These are phyloP conservation scores for Besnoitia besnoiti DNA, from an alignment of 169 alveolate species.

Conservation along the genomic window DNA sequence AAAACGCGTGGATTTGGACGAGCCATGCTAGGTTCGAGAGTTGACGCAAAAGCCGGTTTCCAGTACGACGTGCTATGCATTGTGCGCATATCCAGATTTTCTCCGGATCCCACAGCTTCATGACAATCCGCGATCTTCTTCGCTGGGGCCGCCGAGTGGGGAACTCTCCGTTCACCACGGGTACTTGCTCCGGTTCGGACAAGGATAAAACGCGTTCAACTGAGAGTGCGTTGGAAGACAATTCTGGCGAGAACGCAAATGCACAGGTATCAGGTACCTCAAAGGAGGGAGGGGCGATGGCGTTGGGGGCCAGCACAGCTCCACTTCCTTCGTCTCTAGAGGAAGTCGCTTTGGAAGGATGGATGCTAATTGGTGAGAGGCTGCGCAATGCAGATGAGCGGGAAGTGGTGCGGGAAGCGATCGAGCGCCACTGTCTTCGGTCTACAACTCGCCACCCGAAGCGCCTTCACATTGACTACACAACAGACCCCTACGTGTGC, in stretches of 20 bases:
- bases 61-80: too few relatives aligned
- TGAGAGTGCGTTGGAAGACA: not conserved
- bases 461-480: slow-evolving; percentile 68
- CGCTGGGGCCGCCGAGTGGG: slow-evolving; percentile 95
- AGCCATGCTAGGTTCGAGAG: too few relatives aligned
- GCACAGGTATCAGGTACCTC: too few relatives aligned
- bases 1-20: too few relatives aligned
- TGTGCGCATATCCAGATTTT: slow-evolving; percentile 59
- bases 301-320: slow-evolving; percentile 32
- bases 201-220: slow-evolving; percentile 72
- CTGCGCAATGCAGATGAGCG: slow-evolving; percentile 90
- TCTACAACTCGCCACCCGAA: slow-evolving; percentile 66
- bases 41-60: too few relatives aligned
- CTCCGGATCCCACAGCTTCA: slow-evolving; percentile 85
- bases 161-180: slow-evolving; percentile 82
- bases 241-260: not conserved
- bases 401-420: slow-evolving; percentile 67
- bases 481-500: slow-evolving; percentile 70
- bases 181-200: slow-evolving; percentile 82
- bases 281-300: too few relatives aligned
- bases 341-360: slow-evolving; percentile 90
- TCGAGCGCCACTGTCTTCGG: slow-evolving; percentile 72
- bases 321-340: slow-evolving; percentile 58
- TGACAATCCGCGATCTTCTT: slow-evolving; percentile 98
- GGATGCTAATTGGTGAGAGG: slow-evolving; percentile 94